These are phyloP conservation scores for Colletotrichum orbiculare DNA, from an alignment of 2,329 filamentous ascomycete genomes.

Conservation along the genomic window DNA sequence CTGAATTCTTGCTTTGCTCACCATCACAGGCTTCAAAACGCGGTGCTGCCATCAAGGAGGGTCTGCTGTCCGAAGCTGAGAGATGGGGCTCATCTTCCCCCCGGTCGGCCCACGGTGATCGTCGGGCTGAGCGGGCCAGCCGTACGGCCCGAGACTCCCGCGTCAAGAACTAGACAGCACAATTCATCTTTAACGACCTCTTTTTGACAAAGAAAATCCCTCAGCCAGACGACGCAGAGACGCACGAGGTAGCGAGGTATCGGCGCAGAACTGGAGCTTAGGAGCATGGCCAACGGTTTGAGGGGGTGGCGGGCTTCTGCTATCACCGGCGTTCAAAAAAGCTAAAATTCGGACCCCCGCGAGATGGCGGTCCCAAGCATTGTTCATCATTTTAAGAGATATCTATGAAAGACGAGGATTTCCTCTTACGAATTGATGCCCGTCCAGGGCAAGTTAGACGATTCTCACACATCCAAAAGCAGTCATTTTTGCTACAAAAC, in stretches of 20 bases:
- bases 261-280: not conserved
- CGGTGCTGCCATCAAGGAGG: conserved; percentile 35
- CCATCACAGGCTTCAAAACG: conserved; percentile 32
- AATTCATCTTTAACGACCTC: not conserved
- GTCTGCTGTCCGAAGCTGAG: conserved; percentile 34
- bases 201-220: not conserved
- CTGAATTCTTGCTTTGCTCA: not conserved
- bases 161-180: conserved; percentile 29
- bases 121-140: conserved; percentile 30
- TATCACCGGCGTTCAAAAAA: not conserved
- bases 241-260: not conserved
- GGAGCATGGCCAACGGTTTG: not conserved
- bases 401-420: not conserved
- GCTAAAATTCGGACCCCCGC: not conserved
- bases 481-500: not conserved
- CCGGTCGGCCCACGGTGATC: conserved; percentile 30
- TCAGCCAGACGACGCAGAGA: not conserved
- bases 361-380: not conserved
- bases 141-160: conserved; percentile 29
- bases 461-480: too few relatives aligned
- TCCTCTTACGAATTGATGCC: not conserved
- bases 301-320: not conserved
- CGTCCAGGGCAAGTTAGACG: too few relatives aligned
- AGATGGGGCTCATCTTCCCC: conserved; percentile 32
- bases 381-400: not conserved